Evolutionary conservation across 2,329 filamentous ascomycete species (phyloP), one percentile per base, ranked within the genome.

Genomic region (Xylaria arbuscula): DNA sequence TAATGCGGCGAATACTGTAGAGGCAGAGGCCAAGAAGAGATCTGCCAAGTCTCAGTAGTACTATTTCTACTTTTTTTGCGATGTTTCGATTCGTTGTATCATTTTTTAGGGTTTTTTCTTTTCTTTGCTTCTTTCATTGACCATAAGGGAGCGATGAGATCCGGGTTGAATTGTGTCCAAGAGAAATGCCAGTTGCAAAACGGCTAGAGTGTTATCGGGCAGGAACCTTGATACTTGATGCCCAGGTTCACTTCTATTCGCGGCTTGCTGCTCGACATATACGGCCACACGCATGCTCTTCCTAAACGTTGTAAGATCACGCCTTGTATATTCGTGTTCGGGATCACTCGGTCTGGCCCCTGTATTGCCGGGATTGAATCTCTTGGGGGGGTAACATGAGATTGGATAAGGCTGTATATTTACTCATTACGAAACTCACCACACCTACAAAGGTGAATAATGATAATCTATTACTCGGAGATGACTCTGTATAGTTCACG

Each of bases 21-120:
- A 75, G 84, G 72, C 89, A 88, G 76, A 87, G 87, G 42, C 84
- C 81, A 71, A 83, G 64, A 76, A 76, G 42, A 62, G 62, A 36
- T 75, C 76, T 10, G 72, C 66, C 28, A 77, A 78, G 66, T 72
- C 76, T 38, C 75, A 76, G 58, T 77, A 72, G 65, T 53, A 24
- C 19, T 28, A 59, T 28, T 28, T 28, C 28, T 2, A 24, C 53
- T 22, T 24, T 24, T 57, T 54, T 28, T 38, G n/a, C 38, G 50
- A 56, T 36, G n/a, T 36, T 68, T 70, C 57, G 34, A 66, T 73
- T 72, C 67, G 55, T 68, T 76, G 73, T 76, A 75, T 71, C 59
- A 75, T 73, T 62, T 62, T 55, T 74, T 74, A 72, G 75, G 74
- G 47, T 67, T 51, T 68, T 55, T 62, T 69, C n/a, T 53, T 70